These are phyloP conservation scores for Glutinoglossum americanum DNA, from an alignment of 495 filamentous ascomycete species.

Conservation along the genomic window DNA sequence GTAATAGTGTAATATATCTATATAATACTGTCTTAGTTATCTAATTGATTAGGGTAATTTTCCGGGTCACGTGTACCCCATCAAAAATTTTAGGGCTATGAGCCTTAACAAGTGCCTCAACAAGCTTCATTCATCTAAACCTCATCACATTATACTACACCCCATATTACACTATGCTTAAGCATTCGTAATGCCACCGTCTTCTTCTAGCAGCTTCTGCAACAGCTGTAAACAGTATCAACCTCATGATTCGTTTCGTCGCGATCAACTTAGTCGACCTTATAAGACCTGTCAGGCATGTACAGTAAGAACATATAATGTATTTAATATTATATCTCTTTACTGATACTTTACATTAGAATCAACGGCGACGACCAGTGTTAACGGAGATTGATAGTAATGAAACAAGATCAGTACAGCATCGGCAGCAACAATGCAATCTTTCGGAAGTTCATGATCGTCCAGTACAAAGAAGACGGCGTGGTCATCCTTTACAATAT, in stretches of 20 bases:
- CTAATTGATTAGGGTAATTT: background rate
- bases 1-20: too few relatives aligned
- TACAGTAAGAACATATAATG: too few relatives aligned
- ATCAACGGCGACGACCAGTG: background rate
- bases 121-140: too few relatives aligned
- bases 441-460: too few relatives aligned
- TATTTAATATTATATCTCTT: background rate
- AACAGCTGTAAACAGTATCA: too few relatives aligned
- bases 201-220: background rate
- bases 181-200: background rate
- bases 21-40: background rate
- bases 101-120: background rate
- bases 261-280: too few relatives aligned
- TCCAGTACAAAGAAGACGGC: background rate
- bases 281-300: background rate
- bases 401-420: background rate
- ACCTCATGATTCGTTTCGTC: background rate
- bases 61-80: too few relatives aligned
- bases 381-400: background rate
- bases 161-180: too few relatives aligned
- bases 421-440: background rate
- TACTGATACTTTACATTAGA: background rate
- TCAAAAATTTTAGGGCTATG: background rate
- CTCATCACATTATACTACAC: too few relatives aligned
- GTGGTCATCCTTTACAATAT: background rate